Evolutionary conservation across 2,329 filamentous ascomycete genomes (phyloP).

Genomic region (Plectosphaerella plurivora): DNA sequence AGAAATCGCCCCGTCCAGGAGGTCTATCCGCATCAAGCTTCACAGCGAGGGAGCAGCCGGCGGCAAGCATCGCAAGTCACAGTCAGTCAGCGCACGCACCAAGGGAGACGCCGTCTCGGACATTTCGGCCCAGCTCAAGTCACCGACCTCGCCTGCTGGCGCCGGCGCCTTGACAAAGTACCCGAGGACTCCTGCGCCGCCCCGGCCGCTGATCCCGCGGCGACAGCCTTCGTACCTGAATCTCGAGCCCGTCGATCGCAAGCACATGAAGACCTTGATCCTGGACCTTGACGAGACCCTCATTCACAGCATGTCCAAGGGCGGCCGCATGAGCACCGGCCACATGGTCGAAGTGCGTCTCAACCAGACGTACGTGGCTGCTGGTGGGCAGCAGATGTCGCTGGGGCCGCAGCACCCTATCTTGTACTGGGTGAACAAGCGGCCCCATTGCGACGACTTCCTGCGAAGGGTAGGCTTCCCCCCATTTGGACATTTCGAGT

Average conservation of each 20-base stretch:
- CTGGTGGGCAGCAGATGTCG: slow-evolving; percentile 56
- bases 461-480: slow-evolving; percentile 63
- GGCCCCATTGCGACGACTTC: slow-evolving; percentile 95
- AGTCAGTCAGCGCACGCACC: slow-evolving; percentile 40
- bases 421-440: slow-evolving; percentile 97
- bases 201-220: slow-evolving; percentile 81
- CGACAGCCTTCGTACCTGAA: slow-evolving; percentile 85
- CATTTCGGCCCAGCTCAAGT: slow-evolving; percentile 81
- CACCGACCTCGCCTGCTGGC: slow-evolving; percentile 78
- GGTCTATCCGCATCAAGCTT: slow-evolving; percentile 88
- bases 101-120: slow-evolving; percentile 39
- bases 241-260: slow-evolving; percentile 43
- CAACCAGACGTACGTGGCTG: slow-evolving; percentile 65
- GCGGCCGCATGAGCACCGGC: slow-evolving; percentile 89
- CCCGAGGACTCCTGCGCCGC: slow-evolving; percentile 82
- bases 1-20: slow-evolving; percentile 62
- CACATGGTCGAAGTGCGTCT: slow-evolving; percentile 99
- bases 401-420: slow-evolving; percentile 90
- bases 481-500: neutral
- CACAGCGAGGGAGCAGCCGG: slow-evolving; percentile 75
- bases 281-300: slow-evolving; percentile 95
- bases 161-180: slow-evolving; percentile 72
- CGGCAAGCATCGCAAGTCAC: slow-evolving; percentile 64
- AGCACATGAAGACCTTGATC: slow-evolving; percentile 86
- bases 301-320: slow-evolving; percentile 97